Evolutionary conservation across 805 yeast species (phyloP).

Genomic region (Kazachstania bromeliacearum): DNA sequence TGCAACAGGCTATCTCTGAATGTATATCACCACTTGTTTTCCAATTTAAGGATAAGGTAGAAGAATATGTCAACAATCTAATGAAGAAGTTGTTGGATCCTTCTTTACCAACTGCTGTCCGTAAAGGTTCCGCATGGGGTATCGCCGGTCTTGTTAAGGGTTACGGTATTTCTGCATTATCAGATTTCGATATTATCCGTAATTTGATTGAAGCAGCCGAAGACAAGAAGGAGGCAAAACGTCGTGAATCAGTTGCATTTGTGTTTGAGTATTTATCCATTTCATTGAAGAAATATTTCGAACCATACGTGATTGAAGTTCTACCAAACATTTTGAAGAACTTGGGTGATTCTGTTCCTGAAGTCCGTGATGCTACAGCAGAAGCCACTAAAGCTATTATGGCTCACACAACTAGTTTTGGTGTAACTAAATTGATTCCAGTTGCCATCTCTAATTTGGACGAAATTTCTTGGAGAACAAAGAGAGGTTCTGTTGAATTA

Average conservation of each 20-base stretch:
- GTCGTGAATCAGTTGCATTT: constrained; percentile 81
- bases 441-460: constrained; percentile 78
- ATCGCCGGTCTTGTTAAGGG: constrained; percentile 91
- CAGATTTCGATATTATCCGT: constrained; percentile 69
- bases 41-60: constrained; percentile 42
- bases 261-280: constrained; percentile 79
- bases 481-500: constrained; percentile 92
- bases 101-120: constrained; percentile 34
- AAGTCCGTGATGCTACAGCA: constrained; percentile 84
- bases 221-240: constrained; percentile 62
- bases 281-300: constrained; percentile 68
- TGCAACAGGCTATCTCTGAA: constrained; percentile 78
- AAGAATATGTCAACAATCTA: constrained; percentile 46
- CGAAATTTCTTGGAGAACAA: constrained; percentile 90
- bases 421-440: constrained; percentile 86
- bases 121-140: constrained; percentile 95
- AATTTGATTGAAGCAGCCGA: constrained; percentile 75
- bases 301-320: constrained; percentile 87
- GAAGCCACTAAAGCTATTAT: constrained; percentile 80
- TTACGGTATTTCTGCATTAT: constrained; percentile 67
- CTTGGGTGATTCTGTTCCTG: constrained; percentile 76
- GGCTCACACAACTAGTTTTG: constrained; percentile 85
- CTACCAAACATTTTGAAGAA: constrained; percentile 72
- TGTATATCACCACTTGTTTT: constrained; percentile 78
- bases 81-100: constrained; percentile 50